Evolutionary conservation across 1,139 yeast genomes (phyloP).

Genomic region (Hansenula sp.): DNA sequence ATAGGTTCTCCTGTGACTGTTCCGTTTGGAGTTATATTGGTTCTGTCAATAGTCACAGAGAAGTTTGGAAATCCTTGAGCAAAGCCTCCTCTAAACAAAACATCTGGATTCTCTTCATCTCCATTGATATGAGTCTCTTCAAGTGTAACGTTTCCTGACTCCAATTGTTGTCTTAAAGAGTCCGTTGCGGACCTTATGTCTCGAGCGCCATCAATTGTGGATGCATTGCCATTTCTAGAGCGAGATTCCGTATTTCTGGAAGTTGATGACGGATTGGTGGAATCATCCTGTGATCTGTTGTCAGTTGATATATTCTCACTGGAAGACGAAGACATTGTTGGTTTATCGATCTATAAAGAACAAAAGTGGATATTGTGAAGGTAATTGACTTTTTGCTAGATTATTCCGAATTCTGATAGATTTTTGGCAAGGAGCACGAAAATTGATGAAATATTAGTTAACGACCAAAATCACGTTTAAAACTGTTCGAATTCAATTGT

Average conservation of each 20-base stretch:
- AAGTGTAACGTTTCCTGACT: background rate
- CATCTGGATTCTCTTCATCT: slow-evolving; percentile 7
- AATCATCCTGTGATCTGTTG: too few relatives aligned
- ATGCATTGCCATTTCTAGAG: too few relatives aligned
- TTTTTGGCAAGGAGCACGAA: too few relatives aligned
- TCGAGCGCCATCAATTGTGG: background rate
- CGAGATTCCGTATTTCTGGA: too few relatives aligned
- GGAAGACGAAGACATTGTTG: background rate
- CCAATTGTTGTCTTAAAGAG: background rate
- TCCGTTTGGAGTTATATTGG: slow-evolving; percentile 12
- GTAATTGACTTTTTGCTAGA: background rate
- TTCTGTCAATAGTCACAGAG: slow-evolving; percentile 14
- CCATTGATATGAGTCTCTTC: background rate
- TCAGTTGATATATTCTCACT: too few relatives aligned
- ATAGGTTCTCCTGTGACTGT: slow-evolving; percentile 11
- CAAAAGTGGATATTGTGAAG: too few relatives aligned
- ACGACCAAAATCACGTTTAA: too few relatives aligned
- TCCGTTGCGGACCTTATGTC: background rate
- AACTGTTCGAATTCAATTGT: too few relatives aligned
- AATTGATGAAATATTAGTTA: too few relatives aligned
- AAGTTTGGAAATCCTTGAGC: slow-evolving; percentile 12
- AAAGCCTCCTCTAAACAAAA: slow-evolving; percentile 14
- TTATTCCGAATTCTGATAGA: background rate
- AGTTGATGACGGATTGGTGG: too few relatives aligned
- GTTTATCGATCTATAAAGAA: too few relatives aligned